Percentiles rank a stretch among this genome's conserved stretches.
These are phyloP conservation scores for Macadamia integrifolia DNA, from an alignment of 164 flowering plant species.

Conservation along the genomic window DNA sequence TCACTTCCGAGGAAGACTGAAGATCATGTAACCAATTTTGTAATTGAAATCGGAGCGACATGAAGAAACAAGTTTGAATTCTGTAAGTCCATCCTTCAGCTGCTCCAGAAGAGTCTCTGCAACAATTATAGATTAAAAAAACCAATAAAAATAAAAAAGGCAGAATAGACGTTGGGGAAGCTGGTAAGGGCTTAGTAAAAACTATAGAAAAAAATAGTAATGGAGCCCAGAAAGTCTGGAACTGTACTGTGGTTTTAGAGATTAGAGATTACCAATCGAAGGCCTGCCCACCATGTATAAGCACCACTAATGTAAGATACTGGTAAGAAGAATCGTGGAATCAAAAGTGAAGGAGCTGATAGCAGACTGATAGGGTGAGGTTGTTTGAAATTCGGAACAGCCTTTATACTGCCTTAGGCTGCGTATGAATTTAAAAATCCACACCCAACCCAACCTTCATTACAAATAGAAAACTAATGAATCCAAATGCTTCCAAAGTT, in stretches of 20 bases:
- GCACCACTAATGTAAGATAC: no score
- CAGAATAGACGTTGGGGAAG: background rate
- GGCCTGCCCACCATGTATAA: background rate
- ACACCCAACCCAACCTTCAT: no score
- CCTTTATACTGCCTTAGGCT: no score
- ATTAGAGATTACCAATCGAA: background rate
- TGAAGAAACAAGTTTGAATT: constrained; percentile 58
- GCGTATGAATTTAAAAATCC: no score
- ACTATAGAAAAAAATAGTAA: background rate
- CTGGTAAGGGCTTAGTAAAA: background rate
- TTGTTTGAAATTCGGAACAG: no score
- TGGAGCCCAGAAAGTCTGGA: background rate
- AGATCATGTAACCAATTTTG: constrained; percentile 4
- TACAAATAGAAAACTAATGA: no score
- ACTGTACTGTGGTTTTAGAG: no score
- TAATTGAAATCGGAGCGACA: constrained; percentile 32
- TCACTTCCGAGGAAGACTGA: constrained; percentile 7
- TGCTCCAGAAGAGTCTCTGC: constrained; percentile 58
- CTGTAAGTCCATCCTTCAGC: constrained; percentile 51
- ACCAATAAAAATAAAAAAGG: no score
- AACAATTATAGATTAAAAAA: constrained; percentile 4
- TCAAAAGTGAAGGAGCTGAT: no score
- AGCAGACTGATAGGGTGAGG: no score
- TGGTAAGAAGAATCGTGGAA: no score
- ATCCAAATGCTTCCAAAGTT: no score